Base-by-base conservation (phyloP, 176 grass and related monocot species). In the Tuctoria greenei region DNA sequence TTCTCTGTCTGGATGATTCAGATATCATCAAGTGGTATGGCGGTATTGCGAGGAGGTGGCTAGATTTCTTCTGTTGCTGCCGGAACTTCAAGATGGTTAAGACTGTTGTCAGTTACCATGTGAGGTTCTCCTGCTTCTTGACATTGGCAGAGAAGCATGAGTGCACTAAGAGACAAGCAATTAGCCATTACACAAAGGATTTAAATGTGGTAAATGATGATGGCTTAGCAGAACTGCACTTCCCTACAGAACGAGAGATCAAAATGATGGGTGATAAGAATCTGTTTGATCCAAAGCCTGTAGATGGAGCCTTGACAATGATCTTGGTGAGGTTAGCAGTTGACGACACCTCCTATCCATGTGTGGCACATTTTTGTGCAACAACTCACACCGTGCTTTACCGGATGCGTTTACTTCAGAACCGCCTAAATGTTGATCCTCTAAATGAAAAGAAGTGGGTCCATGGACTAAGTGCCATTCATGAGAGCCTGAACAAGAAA, bases 1-100 rank as follows among this genome's bases (percentile, higher is more conserved):
- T 97, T 63, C 69, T 97, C 27, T 91, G 91, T 77, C 87, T 97
- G 84, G 91, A 97, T 76, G 91, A 93, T 89, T 71, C 64, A 12
- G 84, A 91, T 78, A 97, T 97, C 64, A 91, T 97, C 73, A 93
- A 91, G 76, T 97, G 94, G 91, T 97, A 97, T 83, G 88, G 91
- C 10, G 86, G 91, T 68, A 79, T 97, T 14, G 95, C 91, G 46
- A 87, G 63, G 37, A 91, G 86, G 84, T 97, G 95, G 95, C 81
- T 97, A 67, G 88, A 97, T 72, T 97, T 91, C 42, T 97, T 93
- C 54, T 97, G 91, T 73, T 97, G 91, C 42, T 97, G 91, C 61
- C 72, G 57, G 17, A 93, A 97, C 81, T 97, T 97, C 73, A 90
- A 77, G 72, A 90, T 93, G 91, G 86, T 93, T 51, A 97, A 97